A percentile compares a stretch with the other conserved stretches of the same genome.
Evolutionary conservation across 1,284 basidiomycete genomes (phyloP).

Genomic region (Puccinia triticina): DNA sequence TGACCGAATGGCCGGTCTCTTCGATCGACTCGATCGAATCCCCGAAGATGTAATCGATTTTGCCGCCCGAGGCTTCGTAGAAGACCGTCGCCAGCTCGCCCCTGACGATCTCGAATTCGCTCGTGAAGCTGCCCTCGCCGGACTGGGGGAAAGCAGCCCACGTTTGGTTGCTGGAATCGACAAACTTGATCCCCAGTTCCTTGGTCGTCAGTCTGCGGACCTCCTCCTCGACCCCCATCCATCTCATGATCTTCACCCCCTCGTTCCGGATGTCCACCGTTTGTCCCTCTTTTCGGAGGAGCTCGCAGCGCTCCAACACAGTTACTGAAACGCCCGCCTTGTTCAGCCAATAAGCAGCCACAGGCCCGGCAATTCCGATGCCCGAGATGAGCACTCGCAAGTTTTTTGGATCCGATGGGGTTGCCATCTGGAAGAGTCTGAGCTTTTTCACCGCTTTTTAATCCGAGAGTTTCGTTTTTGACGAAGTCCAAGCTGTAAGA

Average conservation of each 20-base stretch:
- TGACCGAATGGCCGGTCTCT: slow-evolving; percentile 45
- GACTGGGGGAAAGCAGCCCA: slow-evolving; percentile 46
- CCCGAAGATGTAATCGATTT: slow-evolving; percentile 54
- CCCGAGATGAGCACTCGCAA: slow-evolving; percentile 55
- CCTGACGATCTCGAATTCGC: slow-evolving; percentile 55
- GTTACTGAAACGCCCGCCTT: slow-evolving; percentile 53
- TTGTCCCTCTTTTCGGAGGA: slow-evolving; percentile 54
- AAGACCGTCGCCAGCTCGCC: slow-evolving; percentile 55
- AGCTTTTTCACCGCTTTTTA: too few relatives aligned
- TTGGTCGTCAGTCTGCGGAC: not conserved
- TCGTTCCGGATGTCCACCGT: slow-evolving; percentile 55
- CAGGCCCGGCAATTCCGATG: slow-evolving; percentile 55
- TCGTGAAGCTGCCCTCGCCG: slow-evolving; percentile 44
- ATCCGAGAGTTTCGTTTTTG: not conserved
- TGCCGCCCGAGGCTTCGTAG: slow-evolving; percentile 49
- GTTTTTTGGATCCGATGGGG: not conserved
- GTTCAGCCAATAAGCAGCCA: slow-evolving; percentile 53
- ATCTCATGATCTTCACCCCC: slow-evolving; percentile 53
- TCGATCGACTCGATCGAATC: slow-evolving; percentile 52
- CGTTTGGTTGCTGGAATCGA: slow-evolving; percentile 49
- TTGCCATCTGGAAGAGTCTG: not conserved
- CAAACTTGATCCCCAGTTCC: slow-evolving; percentile 48
- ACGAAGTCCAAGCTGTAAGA: not conserved
- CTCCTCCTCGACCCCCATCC: slow-evolving; percentile 53
- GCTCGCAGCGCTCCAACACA: slow-evolving; percentile 54